These are phyloP conservation scores for Neurospora sp. DNA, from an alignment of 495 filamentous ascomycete species.

Conservation along the genomic window DNA sequence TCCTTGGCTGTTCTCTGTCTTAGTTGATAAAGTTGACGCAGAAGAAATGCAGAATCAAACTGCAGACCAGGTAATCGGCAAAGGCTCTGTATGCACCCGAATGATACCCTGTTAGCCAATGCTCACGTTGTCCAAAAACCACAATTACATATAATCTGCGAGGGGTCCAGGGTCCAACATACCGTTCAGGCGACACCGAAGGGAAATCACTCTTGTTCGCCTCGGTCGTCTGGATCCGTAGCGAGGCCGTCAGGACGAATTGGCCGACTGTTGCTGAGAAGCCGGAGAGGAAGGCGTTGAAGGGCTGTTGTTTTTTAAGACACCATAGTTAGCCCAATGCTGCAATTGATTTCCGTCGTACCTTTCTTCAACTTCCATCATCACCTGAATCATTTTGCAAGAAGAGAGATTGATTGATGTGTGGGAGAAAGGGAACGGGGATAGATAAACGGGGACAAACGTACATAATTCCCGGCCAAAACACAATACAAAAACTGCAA, in stretches of 20 bases:
- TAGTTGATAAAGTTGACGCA: conserved; percentile 99
- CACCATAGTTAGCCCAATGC: background rate
- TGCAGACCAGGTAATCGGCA: conserved; percentile 92
- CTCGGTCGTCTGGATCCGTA: conserved; percentile 85
- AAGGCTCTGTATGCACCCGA: conserved; percentile 46
- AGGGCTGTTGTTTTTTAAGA: conserved; percentile 51
- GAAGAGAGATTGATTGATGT: no score
- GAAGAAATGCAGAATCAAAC: conserved; percentile 94
- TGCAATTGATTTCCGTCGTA: no score
- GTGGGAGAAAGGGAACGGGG: no score
- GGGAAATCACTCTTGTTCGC: conserved; percentile 64
- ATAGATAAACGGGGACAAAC: conserved; percentile 17
- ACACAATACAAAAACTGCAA: conserved; percentile 93
- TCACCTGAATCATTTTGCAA: no score
- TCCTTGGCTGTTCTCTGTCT: conserved; percentile 3
- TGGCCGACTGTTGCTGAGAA: conserved; percentile 94
- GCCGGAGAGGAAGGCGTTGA: conserved; percentile 95
- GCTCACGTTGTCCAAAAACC: no score
- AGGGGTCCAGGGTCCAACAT: conserved; percentile 1
- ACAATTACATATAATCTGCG: no score
- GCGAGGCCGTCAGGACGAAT: conserved; percentile 71
- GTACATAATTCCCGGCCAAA: conserved; percentile 86
- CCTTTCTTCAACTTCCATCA: no score
- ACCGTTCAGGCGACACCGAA: conserved; percentile 62
- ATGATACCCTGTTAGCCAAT: no score